Base-by-base conservation (phyloP, 805 yeast genomes). In the Blastobotrys americana region DNA sequence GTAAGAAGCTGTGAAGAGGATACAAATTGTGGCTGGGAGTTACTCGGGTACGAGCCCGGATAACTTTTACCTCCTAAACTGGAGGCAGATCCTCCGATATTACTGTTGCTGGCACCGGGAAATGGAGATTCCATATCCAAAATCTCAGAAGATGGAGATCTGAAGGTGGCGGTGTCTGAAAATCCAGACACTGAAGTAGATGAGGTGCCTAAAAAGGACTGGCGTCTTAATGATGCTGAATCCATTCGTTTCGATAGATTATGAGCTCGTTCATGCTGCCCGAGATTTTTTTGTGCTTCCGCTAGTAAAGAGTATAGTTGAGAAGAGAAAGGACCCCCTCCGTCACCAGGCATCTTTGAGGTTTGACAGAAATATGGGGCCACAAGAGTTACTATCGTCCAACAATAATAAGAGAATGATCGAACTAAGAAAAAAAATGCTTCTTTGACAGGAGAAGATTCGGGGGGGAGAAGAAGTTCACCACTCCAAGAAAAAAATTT, bases 231-330 rank as follows among this genome's bases (percentile, higher is more conserved):
- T 19, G 19, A 19, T 15, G 28, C 42, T 23, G 42, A 33, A 20
- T 33, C 41, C 49, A 47, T 45, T 31, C 57, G 47, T 43, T 46
- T 41, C 17, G 41, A 15, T 23, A 52, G 39, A 39, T 54, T 54
- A 38, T 52, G 49, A 20, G 43, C 31, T 18, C 57, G 46, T 8
- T 49, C 49, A 16, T 47, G 42, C 22, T 34, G 16, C 17, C 45
- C 47, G 36, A 54, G 45, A 19, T 35, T 45, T 38, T 39, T 41
- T 37, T 51, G 57, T 15, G 56, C 57, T 38, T 53, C 56, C 1
- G 53, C 39, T 43, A 53, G 50, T 51, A 53, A 49, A 39, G 52
- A 40, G 21, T 45, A 47, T 21, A 52, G 54, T 45, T 52, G 53
- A 25, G 56, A 46, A 27, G 55, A 48, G 43, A 52, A 51, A 8